Base-by-base conservation (phyloP, 768 basidiomycete species). In the Collybia sordida region DNA sequence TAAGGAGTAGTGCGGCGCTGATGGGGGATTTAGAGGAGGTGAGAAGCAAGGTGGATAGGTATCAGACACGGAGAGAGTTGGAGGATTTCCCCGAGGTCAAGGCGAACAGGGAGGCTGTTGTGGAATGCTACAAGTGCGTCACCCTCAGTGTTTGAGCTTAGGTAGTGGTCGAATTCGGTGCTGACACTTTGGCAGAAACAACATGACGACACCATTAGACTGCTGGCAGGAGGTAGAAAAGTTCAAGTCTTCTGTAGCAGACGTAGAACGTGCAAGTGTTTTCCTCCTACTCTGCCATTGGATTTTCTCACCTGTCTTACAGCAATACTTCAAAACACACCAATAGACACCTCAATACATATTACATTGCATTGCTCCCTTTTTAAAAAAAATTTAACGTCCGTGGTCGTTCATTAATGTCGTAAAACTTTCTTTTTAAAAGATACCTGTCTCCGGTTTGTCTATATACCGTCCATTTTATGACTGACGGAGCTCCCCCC, bases 21-120 rank as follows among this genome's bases (percentile, higher is more conserved):
- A 65, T 85, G 49, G 86, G 83, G 23, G 92, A 93, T 65, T 64
- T 94, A 55, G 88, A 89, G 57, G 82, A 89, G 62, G 75, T 93
- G 41, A 77, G 79, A 59, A 71, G 70, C 47, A 87, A 88, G 61
- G 82, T 90, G n/a, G 84, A 87, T 59, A 78, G 80, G 53, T 88
- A 85, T 60, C 80, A 87, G 42, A 65, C 72, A 14, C 75, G 81
- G 37, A 78, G 74, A 53, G 72, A 79, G 51, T 70, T 86, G 17
- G 66, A 65, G 8, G 80, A 81, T 38, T 79, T 78, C 47, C 78
- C 81, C 5, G 74, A 74, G 37, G 78, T 88, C 15, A 82, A 80
- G 57, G 72, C 68, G n/a, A 71, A 69, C 17, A 75, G 81, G 15
- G 77, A 83, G 53, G 81, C 78, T 18, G 77, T 93, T 27, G 73